These are phyloP conservation scores for Coemansia javaensis DNA, from an alignment of 192 early-diverging fungal species.

Conservation along the genomic window DNA sequence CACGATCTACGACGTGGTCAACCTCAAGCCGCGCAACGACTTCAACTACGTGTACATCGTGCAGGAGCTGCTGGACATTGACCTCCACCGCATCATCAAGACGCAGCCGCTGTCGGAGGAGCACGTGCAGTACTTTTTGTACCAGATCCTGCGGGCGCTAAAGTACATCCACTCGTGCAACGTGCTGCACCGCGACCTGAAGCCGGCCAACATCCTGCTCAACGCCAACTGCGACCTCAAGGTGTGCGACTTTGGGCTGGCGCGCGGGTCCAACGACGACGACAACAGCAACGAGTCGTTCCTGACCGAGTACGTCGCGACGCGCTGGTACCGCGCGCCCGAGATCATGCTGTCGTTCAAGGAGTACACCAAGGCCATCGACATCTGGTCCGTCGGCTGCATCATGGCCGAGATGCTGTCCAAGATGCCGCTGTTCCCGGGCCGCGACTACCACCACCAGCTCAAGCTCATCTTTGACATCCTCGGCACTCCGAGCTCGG, in stretches of 20 bases:
- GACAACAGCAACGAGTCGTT: conserved; percentile 77
- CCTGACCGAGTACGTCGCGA: conserved; percentile 96
- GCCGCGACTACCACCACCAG: conserved; percentile 93
- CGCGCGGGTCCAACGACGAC: conserved; percentile 81
- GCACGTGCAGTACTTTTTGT: conserved; percentile 88
- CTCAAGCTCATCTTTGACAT: conserved; percentile 92
- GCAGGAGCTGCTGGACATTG: conserved; percentile 83
- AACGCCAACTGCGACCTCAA: conserved; percentile 98
- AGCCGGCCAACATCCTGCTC: conserved; percentile 94
- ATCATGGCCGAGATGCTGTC: conserved; percentile 81
- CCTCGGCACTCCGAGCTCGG: conserved; percentile 94
- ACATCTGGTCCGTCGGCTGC: conserved; percentile 89
- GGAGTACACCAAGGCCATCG: conserved; percentile 97
- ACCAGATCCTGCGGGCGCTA: conserved; percentile 81
- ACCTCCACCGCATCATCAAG: conserved; percentile 86
- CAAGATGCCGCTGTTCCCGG: conserved; percentile 76
- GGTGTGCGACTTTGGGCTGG: conserved; percentile 99
- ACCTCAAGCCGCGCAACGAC: conserved; percentile 44
- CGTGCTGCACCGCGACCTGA: conserved; percentile 93
- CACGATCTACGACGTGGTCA: conserved; percentile 47
- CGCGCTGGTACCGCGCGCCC: conserved; percentile 91
- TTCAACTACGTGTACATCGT: conserved; percentile 54
- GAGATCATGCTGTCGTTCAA: conserved; percentile 97
- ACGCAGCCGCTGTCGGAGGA: conserved; percentile 78
- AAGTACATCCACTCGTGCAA: conserved; percentile 94